Evolutionary conservation across 2,329 filamentous ascomycete species (phyloP).

Genomic region (Aspergillus brasiliensis): DNA sequence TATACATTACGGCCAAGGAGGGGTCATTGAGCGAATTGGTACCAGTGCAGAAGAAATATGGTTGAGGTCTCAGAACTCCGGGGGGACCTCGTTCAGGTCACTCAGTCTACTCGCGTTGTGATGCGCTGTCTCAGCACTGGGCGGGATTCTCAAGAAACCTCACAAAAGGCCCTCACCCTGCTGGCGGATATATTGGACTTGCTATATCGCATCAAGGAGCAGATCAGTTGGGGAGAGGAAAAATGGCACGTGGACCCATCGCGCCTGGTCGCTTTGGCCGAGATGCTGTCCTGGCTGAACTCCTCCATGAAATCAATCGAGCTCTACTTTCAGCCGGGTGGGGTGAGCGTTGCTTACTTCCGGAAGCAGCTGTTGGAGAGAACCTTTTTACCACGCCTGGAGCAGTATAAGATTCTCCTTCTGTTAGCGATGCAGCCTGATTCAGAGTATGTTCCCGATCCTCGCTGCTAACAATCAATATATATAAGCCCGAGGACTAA

Average conservation of each 20-base stretch:
- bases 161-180: slow-evolving; percentile 23
- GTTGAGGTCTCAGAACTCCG: slow-evolving; percentile 12
- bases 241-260: slow-evolving; percentile 24
- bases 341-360: slow-evolving; percentile 28
- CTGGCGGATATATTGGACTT: slow-evolving; percentile 28
- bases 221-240: slow-evolving; percentile 25
- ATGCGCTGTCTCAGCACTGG: slow-evolving; percentile 26
- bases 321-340: slow-evolving; percentile 35
- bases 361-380: slow-evolving; percentile 30
- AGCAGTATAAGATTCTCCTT: slow-evolving; percentile 34
- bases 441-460: slow-evolving; percentile 18
- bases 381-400: slow-evolving; percentile 29
- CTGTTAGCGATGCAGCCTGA: slow-evolving; percentile 31
- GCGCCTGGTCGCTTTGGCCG: slow-evolving; percentile 23
- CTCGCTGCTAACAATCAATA: not conserved
- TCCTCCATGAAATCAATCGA: slow-evolving; percentile 29
- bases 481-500: not conserved
- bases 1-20: not conserved
- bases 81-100: slow-evolving; percentile 19
- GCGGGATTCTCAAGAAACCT: slow-evolving; percentile 28
- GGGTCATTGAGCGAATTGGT: not conserved
- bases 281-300: slow-evolving; percentile 26
- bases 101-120: slow-evolving; percentile 22
- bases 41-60: slow-evolving; percentile 11
- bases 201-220: slow-evolving; percentile 26